Conservation (phyloP, 805 yeast genomes). For the Vanderwaltozyma tropicalis region DNA sequence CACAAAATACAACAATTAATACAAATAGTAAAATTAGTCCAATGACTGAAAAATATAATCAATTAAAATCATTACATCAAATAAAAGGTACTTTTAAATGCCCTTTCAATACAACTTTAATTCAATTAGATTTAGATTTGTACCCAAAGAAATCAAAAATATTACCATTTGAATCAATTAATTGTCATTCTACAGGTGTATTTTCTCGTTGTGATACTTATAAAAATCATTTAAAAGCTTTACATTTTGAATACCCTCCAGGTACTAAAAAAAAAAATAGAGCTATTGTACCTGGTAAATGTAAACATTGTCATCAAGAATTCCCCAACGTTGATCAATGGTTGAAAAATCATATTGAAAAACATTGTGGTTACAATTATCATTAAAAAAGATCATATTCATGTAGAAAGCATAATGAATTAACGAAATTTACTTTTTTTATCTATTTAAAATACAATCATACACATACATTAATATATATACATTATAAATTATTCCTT, state of each 20-base stretch:
- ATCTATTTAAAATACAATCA: too few species aligned
- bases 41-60: constrained; percentile 11
- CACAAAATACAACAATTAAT: too few species aligned
- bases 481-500: too few species aligned
- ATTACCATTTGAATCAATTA: constrained; percentile 21
- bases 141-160: constrained; percentile 18
- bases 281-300: constrained; percentile 53
- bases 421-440: not conserved
- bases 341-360: constrained; percentile 62
- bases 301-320: constrained; percentile 61
- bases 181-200: constrained; percentile 74
- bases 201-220: constrained; percentile 86
- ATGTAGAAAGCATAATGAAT: not conserved
- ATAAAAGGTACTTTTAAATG: constrained; percentile 50
- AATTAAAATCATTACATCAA: constrained; percentile 21
- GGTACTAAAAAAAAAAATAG: constrained; percentile 79
- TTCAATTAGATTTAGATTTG: constrained; percentile 23
- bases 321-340: constrained; percentile 70
- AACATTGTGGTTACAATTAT: constrained; percentile 24
- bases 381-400: constrained; percentile 8
- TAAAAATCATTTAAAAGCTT: constrained; percentile 81
- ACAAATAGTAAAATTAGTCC: too few species aligned
- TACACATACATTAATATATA: not conserved
- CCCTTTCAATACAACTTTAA: constrained; percentile 42
- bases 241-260: constrained; percentile 79